These are phyloP conservation scores for Apophysomyces ossiformis DNA, from an alignment of 371 early-diverging fungal species.

Conservation along the genomic window DNA sequence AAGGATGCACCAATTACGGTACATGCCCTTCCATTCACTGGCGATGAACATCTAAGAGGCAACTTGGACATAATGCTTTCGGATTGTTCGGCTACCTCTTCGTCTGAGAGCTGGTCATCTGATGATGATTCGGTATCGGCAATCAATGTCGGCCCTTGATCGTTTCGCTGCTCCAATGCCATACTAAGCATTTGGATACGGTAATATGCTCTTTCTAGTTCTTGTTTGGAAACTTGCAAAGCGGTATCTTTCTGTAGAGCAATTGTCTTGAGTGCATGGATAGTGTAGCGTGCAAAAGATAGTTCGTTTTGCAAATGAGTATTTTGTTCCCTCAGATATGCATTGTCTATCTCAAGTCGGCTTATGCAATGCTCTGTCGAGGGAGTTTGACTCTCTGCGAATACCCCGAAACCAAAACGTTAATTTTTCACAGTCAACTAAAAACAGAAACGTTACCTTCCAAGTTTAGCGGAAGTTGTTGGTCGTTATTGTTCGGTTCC, in stretches of 20 bases:
- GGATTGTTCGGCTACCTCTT: not conserved
- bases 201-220: constrained; percentile 50
- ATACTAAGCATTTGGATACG: constrained; percentile 38
- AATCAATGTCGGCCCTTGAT: not conserved
- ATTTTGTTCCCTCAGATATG: constrained; percentile 47
- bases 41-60: not conserved
- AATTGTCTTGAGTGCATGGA: constrained; percentile 45
- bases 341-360: constrained; percentile 48
- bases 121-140: not conserved
- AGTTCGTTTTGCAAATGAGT: constrained; percentile 41
- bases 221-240: constrained; percentile 47
- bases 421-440: too few species aligned
- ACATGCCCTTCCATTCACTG: not conserved
- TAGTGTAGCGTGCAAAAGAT: constrained; percentile 46
- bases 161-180: constrained; percentile 14
- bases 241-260: constrained; percentile 38
- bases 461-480: too few species aligned
- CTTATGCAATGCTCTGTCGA: constrained; percentile 7
- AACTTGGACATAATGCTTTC: not conserved
- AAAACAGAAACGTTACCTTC: too few species aligned
- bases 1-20: constrained; percentile 8
- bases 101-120: not conserved
- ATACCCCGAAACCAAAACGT: not conserved
- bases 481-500: too few species aligned
- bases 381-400: not conserved